Percentiles rank a stretch among this genome's conserved stretches.
phyloP scores from a whole-genome alignment of 2,329 filamentous ascomycete genomes.

The Coniochaeta sp. region DNA sequence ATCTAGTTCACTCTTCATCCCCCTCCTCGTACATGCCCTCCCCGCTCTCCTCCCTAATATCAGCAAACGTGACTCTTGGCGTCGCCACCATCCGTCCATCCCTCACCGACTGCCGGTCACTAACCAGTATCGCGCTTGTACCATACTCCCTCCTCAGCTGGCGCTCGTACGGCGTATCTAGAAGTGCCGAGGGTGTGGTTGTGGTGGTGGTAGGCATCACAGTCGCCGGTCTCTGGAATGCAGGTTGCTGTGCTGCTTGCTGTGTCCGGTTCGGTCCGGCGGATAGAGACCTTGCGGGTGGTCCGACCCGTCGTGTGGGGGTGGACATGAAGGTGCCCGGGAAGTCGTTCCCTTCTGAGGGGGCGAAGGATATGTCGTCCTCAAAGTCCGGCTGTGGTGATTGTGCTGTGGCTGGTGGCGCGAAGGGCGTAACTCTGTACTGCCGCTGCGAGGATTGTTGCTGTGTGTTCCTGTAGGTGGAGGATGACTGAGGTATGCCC shows the following conservation, averaged over 20 bases:
- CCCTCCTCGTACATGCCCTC: slow-evolving; percentile 1
- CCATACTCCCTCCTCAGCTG: slow-evolving; percentile 13
- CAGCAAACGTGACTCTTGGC: slow-evolving; percentile 12
- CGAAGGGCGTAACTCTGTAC: not conserved
- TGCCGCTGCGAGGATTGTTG: not conserved
- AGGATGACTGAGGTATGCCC: not conserved
- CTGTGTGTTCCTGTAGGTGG: not conserved
- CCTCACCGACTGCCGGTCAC: not conserved
- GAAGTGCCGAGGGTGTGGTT: slow-evolving; percentile 16
- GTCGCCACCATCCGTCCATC: not conserved
- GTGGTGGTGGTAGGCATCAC: not conserved
- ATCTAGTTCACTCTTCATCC: not conserved
- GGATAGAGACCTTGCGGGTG: not conserved
- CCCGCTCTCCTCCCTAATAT: slow-evolving; percentile 15
- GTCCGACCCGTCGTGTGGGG: slow-evolving; percentile 13
- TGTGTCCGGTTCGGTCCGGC: not conserved
- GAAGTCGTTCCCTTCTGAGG: slow-evolving; percentile 5
- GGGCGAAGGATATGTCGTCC: slow-evolving; percentile 7
- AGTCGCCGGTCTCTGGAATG: not conserved
- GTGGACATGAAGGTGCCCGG: slow-evolving; percentile 17
- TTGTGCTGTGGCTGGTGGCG: slow-evolving; percentile 1
- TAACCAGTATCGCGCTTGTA: not conserved
- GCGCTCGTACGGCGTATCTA: slow-evolving; percentile 15
- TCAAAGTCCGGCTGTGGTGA: slow-evolving; percentile 17
- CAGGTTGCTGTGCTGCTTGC: not conserved